These are phyloP conservation scores for Xylogone sp. DNA, from an alignment of 2,329 filamentous ascomycete species.

Conservation along the genomic window DNA sequence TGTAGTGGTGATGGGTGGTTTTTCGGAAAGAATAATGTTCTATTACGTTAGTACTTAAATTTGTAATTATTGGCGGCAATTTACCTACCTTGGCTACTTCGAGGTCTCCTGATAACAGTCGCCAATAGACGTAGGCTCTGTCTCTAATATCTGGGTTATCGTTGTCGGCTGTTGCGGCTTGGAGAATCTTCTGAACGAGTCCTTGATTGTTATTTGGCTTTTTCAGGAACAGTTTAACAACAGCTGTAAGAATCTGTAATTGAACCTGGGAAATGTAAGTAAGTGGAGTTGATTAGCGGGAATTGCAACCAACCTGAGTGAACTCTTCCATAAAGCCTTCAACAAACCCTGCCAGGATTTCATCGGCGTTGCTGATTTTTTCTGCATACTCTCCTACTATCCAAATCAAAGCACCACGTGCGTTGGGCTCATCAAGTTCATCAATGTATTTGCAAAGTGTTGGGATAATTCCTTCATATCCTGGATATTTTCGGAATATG, in stretches of 20 bases:
- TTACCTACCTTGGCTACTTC: conserved; percentile 74
- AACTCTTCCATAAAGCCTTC: conserved; percentile 96
- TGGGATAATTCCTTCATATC: conserved; percentile 96
- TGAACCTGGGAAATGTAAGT: conserved; percentile 63
- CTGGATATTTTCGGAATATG: conserved; percentile 94
- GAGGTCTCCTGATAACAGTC: conserved; percentile 86
- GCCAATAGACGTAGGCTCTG: conserved; percentile 97
- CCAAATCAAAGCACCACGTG: conserved; percentile 90
- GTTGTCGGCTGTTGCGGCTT: conserved; percentile 87
- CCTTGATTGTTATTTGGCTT: conserved; percentile 89
- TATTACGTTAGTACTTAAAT: conserved; percentile 30
- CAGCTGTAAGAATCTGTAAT: conserved; percentile 92
- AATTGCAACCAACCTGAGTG: conserved; percentile 64
- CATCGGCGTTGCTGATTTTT: conserved; percentile 98
- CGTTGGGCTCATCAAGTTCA: conserved; percentile 90
- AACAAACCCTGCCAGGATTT: conserved; percentile 87
- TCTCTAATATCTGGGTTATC: conserved; percentile 98
- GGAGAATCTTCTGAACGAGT: conserved; percentile 90
- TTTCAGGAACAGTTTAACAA: conserved; percentile 96
- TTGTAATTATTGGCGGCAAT: neutral
- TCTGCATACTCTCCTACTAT: conserved; percentile 98
- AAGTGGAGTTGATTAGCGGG: conserved; percentile 1
- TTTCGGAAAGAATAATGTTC: conserved; percentile 89
- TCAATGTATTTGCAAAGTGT: conserved; percentile 96
- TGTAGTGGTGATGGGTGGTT: conserved; percentile 90